These are phyloP conservation scores for Calonectria henricotiae DNA, from an alignment of 2,329 filamentous ascomycete genomes.

Conservation along the genomic window DNA sequence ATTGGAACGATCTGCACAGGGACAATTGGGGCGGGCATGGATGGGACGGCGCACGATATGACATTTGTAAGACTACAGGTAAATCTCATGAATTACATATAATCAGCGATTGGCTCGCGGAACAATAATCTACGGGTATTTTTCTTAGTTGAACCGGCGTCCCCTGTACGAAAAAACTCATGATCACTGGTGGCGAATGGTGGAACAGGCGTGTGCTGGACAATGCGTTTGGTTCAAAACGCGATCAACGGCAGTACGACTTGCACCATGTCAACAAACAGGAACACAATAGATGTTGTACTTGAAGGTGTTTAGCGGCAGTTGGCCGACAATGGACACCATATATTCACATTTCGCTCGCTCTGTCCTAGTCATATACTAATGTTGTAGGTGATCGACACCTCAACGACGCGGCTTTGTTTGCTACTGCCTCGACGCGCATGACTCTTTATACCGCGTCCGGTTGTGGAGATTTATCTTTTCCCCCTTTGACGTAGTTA, in stretches of 20 bases:
- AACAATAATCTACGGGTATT: conserved; percentile 12
- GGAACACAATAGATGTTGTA: conserved; percentile 9
- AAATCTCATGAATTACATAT: conserved; percentile 18
- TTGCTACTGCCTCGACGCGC: neutral
- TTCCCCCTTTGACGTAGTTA: neutral
- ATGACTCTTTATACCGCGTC: neutral
- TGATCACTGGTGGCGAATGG: conserved; percentile 9
- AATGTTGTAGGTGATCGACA: neutral
- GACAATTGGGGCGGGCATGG: conserved; percentile 17
- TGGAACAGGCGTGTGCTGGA: neutral
- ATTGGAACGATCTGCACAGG: conserved; percentile 15
- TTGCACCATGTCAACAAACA: neutral
- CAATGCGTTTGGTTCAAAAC: neutral
- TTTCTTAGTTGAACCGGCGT: conserved; percentile 1
- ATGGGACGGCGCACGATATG: conserved; percentile 19
- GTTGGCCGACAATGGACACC: neutral
- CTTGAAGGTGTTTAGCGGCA: neutral
- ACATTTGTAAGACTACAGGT: conserved; percentile 20
- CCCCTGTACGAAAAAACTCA: conserved; percentile 24
- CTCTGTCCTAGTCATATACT: neutral
- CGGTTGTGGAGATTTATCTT: neutral
- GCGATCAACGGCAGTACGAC: conserved; percentile 11
- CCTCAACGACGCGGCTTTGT: neutral
- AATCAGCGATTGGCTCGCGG: conserved; percentile 33
- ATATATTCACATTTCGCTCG: conserved; percentile 9